Conservation (phyloP, 2,329 filamentous ascomycete genomes). For the Trichoderma sp. region DNA sequence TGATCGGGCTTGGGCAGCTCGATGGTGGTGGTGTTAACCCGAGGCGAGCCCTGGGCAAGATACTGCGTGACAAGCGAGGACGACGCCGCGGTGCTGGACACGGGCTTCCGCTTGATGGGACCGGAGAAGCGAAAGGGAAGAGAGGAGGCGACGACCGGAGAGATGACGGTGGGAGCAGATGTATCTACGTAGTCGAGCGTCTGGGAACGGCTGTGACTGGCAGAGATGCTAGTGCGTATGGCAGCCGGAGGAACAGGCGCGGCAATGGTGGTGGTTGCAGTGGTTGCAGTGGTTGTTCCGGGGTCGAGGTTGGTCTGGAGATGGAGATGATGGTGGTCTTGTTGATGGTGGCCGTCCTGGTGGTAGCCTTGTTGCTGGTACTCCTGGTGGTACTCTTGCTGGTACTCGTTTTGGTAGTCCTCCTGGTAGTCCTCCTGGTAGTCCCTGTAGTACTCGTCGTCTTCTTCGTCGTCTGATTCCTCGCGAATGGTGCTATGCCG, state of each 20-base stretch:
- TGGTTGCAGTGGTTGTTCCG: background rate
- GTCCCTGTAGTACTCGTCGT: conserved; percentile 15
- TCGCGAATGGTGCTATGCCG: conserved; percentile 2
- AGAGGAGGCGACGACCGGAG: conserved; percentile 17
- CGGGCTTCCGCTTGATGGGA: conserved; percentile 59
- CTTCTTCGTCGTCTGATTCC: background rate
- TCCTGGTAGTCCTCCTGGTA: background rate
- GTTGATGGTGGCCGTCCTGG: background rate
- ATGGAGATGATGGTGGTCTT: conserved; percentile 1
- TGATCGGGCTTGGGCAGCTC: conserved; percentile 50
- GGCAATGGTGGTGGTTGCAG: conserved; percentile 3
- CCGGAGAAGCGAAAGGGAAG: conserved; percentile 26
- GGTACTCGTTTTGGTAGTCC: background rate
- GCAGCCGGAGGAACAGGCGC: conserved; percentile 15
- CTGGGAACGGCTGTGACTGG: conserved; percentile 28
- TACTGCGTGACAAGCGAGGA: conserved; percentile 17
- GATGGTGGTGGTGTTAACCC: conserved; percentile 31
- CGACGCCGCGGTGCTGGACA: conserved; percentile 49
- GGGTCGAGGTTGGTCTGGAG: background rate
- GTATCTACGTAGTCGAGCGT: conserved; percentile 24
- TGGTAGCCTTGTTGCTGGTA: background rate
- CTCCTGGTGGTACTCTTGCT: background rate
- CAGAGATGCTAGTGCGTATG: conserved; percentile 3
- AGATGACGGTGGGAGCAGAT: conserved; percentile 23
- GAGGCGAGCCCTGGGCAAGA: conserved; percentile 26